A percentile compares a stretch with the other conserved stretches of the same genome.
Conservation (phyloP, 352 stramenopile genomes). For the Pythium monospermum region DNA sequence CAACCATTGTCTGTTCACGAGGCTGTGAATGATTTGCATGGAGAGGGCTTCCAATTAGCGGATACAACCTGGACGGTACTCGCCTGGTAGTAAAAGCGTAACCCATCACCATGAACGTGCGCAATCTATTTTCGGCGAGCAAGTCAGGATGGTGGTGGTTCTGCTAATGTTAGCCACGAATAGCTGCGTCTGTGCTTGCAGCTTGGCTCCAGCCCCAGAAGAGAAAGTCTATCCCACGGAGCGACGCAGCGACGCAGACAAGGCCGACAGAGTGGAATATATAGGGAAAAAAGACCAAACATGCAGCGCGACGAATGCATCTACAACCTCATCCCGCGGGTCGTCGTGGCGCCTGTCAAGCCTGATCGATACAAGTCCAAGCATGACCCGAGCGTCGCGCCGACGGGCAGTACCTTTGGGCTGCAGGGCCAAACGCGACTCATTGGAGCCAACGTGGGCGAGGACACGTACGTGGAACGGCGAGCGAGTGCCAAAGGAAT, state of each 20-base stretch:
- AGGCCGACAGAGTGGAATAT: neutral
- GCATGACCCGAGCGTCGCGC: conserved; percentile 75
- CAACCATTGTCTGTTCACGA: no score
- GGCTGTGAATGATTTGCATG: no score
- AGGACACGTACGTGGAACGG: conserved; percentile 35
- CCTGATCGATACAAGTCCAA: conserved; percentile 85
- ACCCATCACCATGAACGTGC: neutral
- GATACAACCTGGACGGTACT: no score
- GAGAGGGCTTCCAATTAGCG: no score
- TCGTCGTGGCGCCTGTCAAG: conserved; percentile 61
- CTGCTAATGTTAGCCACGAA: no score
- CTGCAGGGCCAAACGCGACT: conserved; percentile 65
- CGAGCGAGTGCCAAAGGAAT: conserved; percentile 57
- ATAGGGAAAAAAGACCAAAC: neutral
- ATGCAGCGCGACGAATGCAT: conserved; percentile 89
- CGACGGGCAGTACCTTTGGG: conserved; percentile 88
- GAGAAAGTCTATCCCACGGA: no score
- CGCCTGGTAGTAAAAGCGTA: no score
- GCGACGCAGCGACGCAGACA: no score
- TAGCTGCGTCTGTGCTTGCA: no score
- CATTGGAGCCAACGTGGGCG: conserved; percentile 58
- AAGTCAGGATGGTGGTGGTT: no score
- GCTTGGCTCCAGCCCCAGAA: no score
- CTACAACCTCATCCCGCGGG: conserved; percentile 88
- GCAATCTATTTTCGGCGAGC: no score